Evolutionary conservation across 129 eudicot genomes (phyloP).

Genomic region (Centella asiatica): DNA sequence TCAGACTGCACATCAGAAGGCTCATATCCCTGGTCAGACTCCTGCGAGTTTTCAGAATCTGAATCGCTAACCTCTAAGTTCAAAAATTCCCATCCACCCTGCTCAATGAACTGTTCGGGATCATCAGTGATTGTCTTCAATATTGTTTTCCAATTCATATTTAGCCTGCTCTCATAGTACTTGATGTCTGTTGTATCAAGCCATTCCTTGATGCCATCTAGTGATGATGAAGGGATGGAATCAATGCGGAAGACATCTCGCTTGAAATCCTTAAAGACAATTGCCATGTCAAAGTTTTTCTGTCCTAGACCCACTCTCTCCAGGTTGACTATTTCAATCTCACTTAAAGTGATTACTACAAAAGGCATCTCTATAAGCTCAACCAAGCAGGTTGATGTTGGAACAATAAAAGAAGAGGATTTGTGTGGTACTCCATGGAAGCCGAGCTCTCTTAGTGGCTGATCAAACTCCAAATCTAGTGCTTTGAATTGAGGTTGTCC

Average conservation of each 20-base stretch:
- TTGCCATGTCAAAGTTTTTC: constrained; percentile 60
- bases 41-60: constrained; percentile 41
- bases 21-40: constrained; percentile 58
- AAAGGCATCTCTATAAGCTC: constrained; percentile 55
- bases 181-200: constrained; percentile 57
- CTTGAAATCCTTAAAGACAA: constrained; percentile 57
- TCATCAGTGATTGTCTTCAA: constrained; percentile 49
- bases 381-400: constrained; percentile 54
- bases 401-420: constrained; percentile 47
- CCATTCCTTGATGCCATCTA: constrained; percentile 67
- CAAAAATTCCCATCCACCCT: constrained; percentile 63
- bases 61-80: constrained; percentile 52
- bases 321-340: constrained; percentile 55
- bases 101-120: constrained; percentile 44
- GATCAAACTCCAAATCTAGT: constrained; percentile 54
- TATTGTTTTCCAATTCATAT: constrained; percentile 48
- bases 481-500: constrained; percentile 41
- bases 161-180: constrained; percentile 57
- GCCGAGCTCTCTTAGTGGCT: constrained; percentile 56
- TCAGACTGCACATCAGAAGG: constrained; percentile 55
- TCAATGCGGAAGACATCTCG: constrained; percentile 51
- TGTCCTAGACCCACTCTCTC: constrained; percentile 61
- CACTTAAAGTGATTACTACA: constrained; percentile 37
- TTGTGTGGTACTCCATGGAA: constrained; percentile 59
- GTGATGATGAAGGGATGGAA: constrained; percentile 40